Conservation (phyloP, 805 yeast genomes). For the Maudiozyma serrabonitensis region DNA sequence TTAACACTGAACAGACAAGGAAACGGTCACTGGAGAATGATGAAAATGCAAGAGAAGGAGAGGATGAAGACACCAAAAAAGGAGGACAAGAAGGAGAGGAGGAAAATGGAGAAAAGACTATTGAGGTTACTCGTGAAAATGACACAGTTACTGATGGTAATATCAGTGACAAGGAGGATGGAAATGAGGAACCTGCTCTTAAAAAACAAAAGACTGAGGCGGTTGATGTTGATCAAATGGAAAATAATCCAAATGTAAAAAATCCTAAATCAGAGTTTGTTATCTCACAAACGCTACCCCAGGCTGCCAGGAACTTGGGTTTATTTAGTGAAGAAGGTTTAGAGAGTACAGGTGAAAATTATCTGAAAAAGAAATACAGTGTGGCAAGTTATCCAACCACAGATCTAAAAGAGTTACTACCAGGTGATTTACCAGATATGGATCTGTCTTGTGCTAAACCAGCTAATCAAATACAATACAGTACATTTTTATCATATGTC, state of each 20-base stretch:
- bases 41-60: background rate
- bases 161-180: background rate
- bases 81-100: background rate
- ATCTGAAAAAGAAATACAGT: constrained; percentile 63
- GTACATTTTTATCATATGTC: constrained; percentile 74
- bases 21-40: background rate
- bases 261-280: constrained; percentile 75
- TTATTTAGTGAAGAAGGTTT: constrained; percentile 56
- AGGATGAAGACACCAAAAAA: background rate
- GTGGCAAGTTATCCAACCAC: constrained; percentile 84
- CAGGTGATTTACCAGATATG: constrained; percentile 80
- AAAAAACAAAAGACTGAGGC: constrained; percentile 8
- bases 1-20: background rate
- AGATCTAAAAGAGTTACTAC: constrained; percentile 65
- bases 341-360: constrained; percentile 64
- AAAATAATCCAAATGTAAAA: constrained; percentile 49
- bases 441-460: constrained; percentile 82
- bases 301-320: constrained; percentile 55
- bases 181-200: constrained; percentile 8
- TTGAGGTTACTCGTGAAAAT: background rate
- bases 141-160: background rate
- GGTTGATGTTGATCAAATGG: constrained; percentile 24
- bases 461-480: constrained; percentile 82
- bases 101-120: background rate
- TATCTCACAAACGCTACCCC: constrained; percentile 55